Base-by-base conservation (phyloP, 495 filamentous ascomycete genomes). In the Podospora appendiculata region DNA sequence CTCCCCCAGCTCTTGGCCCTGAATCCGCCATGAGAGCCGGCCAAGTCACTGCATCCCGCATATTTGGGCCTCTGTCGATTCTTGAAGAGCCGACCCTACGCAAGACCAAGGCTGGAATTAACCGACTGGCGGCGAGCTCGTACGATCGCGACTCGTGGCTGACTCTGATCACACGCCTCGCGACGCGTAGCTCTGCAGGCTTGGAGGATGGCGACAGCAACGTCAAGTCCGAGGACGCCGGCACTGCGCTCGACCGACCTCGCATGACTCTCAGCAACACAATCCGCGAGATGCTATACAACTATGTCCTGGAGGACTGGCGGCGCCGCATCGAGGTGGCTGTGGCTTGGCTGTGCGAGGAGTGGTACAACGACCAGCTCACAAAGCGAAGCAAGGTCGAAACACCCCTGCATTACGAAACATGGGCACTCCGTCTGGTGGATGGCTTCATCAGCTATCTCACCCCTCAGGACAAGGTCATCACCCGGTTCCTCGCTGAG, bases 301-400 rank as follows among this genome's bases (percentile, higher is more conserved):
- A 76, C 17, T 95, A 92, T 67, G 79, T 97, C 40, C 75, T 96
- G 18, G 87, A 90, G 52, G 93, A 99, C 68, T 99, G 94, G 68
- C 80, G 90, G 35, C 81, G 79, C 39, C 82, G 92, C 18, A 88
- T 97, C 50, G 90, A 89, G 51, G 78, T 90, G 36, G 91, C 88
- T 3, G 85, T 96, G 48, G 79, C 83, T 14, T 99, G 93, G 93
- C 74, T 97, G 25, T 91, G 86, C 59, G 93, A 99, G 67, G 93
- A 99, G 69, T 99, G 92, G 92, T 97, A 95, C 70, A 93, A 89
- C 62, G 94, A 96, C 65, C 80, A 80, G 39, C 67, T 95, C 19
- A 70, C 77, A 41, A 70, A 74, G 42, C 71, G 72, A 16, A 58
- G 60, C 64, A n/a, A 41, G 14, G 47, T 35, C n/a, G 69, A 76